A percentile compares a stretch with the other conserved stretches of the same genome.
These are phyloP conservation scores for Sporisorium exsertum DNA, from an alignment of 1,284 basidiomycete species.

Conservation along the genomic window DNA sequence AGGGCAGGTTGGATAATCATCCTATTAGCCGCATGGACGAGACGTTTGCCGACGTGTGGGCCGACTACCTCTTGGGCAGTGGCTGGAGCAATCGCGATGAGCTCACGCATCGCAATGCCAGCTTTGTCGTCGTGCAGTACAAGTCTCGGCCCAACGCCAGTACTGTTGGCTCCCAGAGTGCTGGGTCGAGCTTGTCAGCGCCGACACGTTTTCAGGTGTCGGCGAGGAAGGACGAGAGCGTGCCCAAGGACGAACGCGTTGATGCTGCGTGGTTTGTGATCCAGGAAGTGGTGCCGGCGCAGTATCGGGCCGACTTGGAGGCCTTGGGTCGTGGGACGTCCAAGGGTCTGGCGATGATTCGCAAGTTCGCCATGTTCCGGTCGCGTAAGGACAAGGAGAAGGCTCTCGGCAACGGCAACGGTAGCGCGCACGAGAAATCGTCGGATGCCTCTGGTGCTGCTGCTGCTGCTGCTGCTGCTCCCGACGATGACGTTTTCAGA, in stretches of 20 bases:
- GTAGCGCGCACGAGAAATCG: slow-evolving; percentile 3
- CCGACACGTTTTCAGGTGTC: slow-evolving; percentile 33
- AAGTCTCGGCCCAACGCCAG: slow-evolving; percentile 49
- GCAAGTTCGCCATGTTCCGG: slow-evolving; percentile 65
- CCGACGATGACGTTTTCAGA: slow-evolving; percentile 48
- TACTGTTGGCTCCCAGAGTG: slow-evolving; percentile 45
- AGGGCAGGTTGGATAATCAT: slow-evolving; percentile 26
- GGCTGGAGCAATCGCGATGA: slow-evolving; percentile 69
- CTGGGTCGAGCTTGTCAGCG: slow-evolving; percentile 29
- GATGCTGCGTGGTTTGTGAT: slow-evolving; percentile 67
- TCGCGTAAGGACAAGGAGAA: slow-evolving; percentile 31
- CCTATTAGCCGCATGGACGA: slow-evolving; percentile 63
- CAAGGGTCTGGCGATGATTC: slow-evolving; percentile 59
- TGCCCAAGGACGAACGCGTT: slow-evolving; percentile 45
- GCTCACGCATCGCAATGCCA: slow-evolving; percentile 64
- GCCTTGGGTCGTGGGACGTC: slow-evolving; percentile 36
- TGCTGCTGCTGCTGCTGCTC: slow-evolving; percentile 6
- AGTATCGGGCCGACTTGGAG: slow-evolving; percentile 62
- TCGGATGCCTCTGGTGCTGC: slow-evolving; percentile 2
- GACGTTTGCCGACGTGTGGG: slow-evolving; percentile 65
- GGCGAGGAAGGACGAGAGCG: slow-evolving; percentile 25
- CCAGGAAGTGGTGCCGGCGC: slow-evolving; percentile 63
- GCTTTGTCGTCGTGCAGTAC: slow-evolving; percentile 67
- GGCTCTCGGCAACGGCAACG: slow-evolving; percentile 12
- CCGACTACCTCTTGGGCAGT: slow-evolving; percentile 63